A percentile compares a stretch with the other conserved stretches of the same genome.
Conservation (phyloP, 257 asterid species). For the Plantago ovata region DNA sequence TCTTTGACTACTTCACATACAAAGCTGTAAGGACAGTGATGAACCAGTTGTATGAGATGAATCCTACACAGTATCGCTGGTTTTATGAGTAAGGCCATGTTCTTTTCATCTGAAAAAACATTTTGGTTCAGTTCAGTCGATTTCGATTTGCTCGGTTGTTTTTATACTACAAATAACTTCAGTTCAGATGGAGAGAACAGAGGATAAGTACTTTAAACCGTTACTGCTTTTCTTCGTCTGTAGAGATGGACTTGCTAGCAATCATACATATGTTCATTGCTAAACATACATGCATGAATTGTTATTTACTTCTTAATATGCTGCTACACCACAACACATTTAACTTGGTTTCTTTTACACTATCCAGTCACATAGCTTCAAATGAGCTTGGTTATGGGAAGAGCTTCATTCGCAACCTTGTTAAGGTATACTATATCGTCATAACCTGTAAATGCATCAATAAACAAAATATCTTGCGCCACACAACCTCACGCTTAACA, state of each 20-base stretch:
- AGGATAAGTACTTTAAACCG: conserved; percentile 23
- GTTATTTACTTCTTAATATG: background rate
- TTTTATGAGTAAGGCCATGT: conserved; percentile 82
- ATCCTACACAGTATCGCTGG: conserved; percentile 88
- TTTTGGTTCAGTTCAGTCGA: too few species aligned
- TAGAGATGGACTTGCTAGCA: background rate
- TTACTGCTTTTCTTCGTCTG: background rate
- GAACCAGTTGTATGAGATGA: conserved; percentile 85
- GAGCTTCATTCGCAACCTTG: conserved; percentile 64
- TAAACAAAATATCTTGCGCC: background rate
- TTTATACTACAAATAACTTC: too few species aligned
- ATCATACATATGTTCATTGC: too few species aligned
- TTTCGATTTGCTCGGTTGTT: too few species aligned
- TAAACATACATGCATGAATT: too few species aligned
- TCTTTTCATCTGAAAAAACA: too few species aligned
- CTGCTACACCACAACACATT: background rate
- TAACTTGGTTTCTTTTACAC: conserved; percentile 5
- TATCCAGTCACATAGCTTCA: conserved; percentile 45
- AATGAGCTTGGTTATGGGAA: conserved; percentile 66
- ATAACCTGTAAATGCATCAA: background rate
- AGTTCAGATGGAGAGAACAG: too few species aligned
- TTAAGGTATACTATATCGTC: conserved; percentile 43
- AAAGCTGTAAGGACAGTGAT: conserved; percentile 92
- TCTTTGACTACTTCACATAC: conserved; percentile 70
- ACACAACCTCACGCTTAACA: background rate